A percentile compares a stretch with the other conserved stretches of the same genome.
phyloP scores from a whole-genome alignment of 768 basidiomycete species.

The Kwoniella mangroviensis region DNA sequence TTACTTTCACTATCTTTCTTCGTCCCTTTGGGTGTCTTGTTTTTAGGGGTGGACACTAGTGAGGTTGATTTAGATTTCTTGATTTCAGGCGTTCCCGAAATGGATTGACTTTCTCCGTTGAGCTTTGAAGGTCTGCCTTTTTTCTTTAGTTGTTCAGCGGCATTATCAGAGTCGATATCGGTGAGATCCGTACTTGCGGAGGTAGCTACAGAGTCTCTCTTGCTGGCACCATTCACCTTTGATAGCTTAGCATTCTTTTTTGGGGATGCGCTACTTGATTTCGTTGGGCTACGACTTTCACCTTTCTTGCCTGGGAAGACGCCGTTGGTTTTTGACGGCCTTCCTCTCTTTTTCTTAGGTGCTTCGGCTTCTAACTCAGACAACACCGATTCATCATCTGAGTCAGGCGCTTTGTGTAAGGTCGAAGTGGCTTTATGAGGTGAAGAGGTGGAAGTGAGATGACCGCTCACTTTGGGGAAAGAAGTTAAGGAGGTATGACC shows the following conservation, averaged over 20 bases:
- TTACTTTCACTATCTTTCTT: neutral
- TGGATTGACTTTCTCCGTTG: neutral
- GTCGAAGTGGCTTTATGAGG: neutral
- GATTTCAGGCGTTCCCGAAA: neutral
- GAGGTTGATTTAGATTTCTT: neutral
- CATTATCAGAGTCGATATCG: neutral
- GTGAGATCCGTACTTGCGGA: neutral
- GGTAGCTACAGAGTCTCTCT: neutral
- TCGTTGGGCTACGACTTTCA: too few relatives aligned
- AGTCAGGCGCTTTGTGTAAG: neutral
- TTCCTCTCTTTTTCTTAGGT: slow-evolving; percentile 5
- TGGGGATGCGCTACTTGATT: neutral
- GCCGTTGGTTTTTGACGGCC: neutral
- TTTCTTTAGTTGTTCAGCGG: neutral
- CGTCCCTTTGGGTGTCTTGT: neutral
- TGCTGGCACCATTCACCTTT: neutral
- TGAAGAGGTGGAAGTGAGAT: neutral
- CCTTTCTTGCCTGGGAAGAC: too few relatives aligned
- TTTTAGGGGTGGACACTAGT: neutral
- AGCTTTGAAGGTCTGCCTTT: slow-evolving; percentile 3
- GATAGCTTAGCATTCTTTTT: neutral
- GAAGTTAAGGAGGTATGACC: neutral
- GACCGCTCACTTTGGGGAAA: neutral
- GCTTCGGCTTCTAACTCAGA: neutral
- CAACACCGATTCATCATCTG: neutral